Evolutionary conservation across 192 early-diverging fungal genomes (phyloP).

Genomic region (Pilobolus umbonatus): DNA sequence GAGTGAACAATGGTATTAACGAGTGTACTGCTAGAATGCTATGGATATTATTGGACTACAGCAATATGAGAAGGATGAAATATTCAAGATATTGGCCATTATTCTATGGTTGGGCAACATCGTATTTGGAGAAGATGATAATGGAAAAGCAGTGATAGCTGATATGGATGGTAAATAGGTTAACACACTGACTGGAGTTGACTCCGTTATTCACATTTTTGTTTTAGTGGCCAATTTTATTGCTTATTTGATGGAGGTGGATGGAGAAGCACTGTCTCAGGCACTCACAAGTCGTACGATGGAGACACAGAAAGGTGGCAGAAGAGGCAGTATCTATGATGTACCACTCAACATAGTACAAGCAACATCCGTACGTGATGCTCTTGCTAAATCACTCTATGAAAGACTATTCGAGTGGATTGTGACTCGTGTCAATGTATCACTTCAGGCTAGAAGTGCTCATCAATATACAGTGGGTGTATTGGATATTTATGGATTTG

Average conservation of each 20-base stretch:
- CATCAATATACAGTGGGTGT: slow-evolving; percentile 81
- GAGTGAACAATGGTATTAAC: not conserved
- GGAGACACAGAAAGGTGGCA: slow-evolving; percentile 71
- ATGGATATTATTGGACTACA: slow-evolving; percentile 90
- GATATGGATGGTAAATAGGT: slow-evolving; percentile 49
- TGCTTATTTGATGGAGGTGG: slow-evolving; percentile 67
- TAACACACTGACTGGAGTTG: not conserved
- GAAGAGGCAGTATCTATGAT: slow-evolving; percentile 72
- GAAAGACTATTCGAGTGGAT: slow-evolving; percentile 98
- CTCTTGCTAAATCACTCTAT: slow-evolving; percentile 91
- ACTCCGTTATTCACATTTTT: not conserved
- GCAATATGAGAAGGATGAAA: slow-evolving; percentile 73
- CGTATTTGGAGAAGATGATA: slow-evolving; percentile 78
- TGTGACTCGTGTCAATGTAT: slow-evolving; percentile 85
- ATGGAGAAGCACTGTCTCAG: slow-evolving; percentile 54
- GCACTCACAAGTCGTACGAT: slow-evolving; percentile 64
- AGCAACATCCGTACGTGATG: slow-evolving; percentile 86
- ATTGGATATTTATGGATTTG: slow-evolving; percentile 98
- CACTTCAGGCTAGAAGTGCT: slow-evolving; percentile 63
- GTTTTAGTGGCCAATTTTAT: slow-evolving; percentile 60
- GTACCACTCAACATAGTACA: slow-evolving; percentile 90
- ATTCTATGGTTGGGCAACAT: slow-evolving; percentile 97
- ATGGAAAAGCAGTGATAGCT: slow-evolving; percentile 60
- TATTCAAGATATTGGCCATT: slow-evolving; percentile 89
- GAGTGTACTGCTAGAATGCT: slow-evolving; percentile 47